Conservation (phyloP, 306 rosid genomes). For the Vachellia collinsii region DNA sequence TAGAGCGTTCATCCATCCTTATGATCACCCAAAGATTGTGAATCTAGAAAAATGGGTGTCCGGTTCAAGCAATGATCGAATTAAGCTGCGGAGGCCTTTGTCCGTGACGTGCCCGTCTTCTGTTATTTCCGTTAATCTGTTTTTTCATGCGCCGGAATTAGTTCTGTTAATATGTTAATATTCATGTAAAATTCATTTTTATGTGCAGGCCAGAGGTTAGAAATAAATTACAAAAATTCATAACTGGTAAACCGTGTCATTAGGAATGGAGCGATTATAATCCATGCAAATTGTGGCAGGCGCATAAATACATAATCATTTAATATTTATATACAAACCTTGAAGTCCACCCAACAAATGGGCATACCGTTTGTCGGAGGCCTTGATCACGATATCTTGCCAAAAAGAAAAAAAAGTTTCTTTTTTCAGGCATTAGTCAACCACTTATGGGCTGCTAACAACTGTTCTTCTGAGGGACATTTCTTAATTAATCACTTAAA, state of each 20-base stretch:
- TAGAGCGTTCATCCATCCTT: not conserved
- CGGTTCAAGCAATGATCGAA: not conserved
- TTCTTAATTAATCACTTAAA: not conserved
- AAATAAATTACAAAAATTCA: no score
- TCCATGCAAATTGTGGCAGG: not conserved
- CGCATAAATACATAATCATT: not conserved
- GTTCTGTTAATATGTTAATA: no score
- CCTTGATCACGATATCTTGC: not conserved
- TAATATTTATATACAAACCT: not conserved
- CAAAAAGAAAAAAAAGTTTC: not conserved
- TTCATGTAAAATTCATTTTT: no score
- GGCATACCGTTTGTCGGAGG: not conserved
- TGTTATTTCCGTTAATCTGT: no score
- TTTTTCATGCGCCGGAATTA: no score
- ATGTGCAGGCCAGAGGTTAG: no score
- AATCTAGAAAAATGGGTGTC: not conserved
- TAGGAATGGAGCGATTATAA: not conserved
- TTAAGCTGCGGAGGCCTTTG: not conserved
- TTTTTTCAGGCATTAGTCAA: conserved; percentile 31
- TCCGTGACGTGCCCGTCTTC: not conserved
- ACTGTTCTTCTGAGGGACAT: conserved; percentile 34
- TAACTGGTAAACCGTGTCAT: no score
- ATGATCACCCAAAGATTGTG: not conserved
- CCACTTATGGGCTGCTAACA: conserved; percentile 8
- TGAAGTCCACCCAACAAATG: not conserved